phyloP scores from a whole-genome alignment of 164 flowering plant species.

The Vitis rotundifolia region DNA sequence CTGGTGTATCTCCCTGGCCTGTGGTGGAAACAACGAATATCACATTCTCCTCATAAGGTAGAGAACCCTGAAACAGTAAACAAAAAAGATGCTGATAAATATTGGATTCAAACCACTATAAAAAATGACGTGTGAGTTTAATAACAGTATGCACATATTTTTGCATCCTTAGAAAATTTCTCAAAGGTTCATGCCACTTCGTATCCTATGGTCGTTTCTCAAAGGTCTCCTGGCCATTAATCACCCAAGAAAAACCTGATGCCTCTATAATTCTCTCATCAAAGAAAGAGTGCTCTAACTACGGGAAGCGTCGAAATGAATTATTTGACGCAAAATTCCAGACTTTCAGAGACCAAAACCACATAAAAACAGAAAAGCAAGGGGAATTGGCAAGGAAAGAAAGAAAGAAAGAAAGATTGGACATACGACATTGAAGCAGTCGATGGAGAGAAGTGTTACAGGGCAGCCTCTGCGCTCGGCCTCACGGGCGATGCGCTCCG shows the following conservation, averaged over 20 bases:
- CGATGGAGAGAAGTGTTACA: slow-evolving; percentile 53
- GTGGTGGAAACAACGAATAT: slow-evolving; percentile 93
- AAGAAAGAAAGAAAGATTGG: not conserved
- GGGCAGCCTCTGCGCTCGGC: slow-evolving; percentile 73
- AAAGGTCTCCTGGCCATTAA: too few relatives aligned
- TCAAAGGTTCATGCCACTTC: too few relatives aligned
- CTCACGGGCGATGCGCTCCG: slow-evolving; percentile 83
- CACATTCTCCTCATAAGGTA: slow-evolving; percentile 48
- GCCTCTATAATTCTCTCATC: too few relatives aligned
- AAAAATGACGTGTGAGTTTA: not conserved
- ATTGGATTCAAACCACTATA: not conserved
- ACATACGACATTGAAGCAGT: slow-evolving; percentile 62
- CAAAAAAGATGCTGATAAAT: slow-evolving; percentile 4
- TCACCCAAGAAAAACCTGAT: too few relatives aligned
- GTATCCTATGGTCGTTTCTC: too few relatives aligned
- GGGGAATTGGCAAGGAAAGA: not conserved
- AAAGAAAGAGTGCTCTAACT: too few relatives aligned
- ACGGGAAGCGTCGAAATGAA: too few relatives aligned
- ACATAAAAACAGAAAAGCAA: not conserved
- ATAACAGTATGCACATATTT: not conserved
- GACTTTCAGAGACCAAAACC: not conserved
- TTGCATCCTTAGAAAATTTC: too few relatives aligned
- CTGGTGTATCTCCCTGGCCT: slow-evolving; percentile 90
- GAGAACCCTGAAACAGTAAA: slow-evolving; percentile 43
- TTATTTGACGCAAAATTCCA: too few relatives aligned